These are phyloP conservation scores for Coemansia sp. DNA, from an alignment of 192 early-diverging fungal species.

Conservation along the genomic window DNA sequence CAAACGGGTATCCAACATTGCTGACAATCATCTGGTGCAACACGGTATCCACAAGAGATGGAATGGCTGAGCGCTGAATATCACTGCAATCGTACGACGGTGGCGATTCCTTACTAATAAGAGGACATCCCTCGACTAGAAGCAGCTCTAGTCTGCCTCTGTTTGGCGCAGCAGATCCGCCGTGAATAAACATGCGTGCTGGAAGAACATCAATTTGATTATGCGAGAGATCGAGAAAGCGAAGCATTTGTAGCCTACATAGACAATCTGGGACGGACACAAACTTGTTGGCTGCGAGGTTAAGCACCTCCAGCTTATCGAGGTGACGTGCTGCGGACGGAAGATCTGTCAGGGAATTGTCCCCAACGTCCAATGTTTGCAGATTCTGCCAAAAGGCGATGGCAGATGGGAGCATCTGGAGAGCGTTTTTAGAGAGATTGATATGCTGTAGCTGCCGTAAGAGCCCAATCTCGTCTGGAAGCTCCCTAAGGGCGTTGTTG, in stretches of 20 bases:
- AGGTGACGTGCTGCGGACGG: conserved; percentile 35
- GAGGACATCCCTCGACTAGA: conserved; percentile 32
- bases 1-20: conserved; percentile 15
- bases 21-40: conserved; percentile 27
- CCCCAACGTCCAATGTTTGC: conserved; percentile 11
- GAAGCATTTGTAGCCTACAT: conserved; percentile 16
- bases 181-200: conserved; percentile 33
- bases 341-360: conserved; percentile 17
- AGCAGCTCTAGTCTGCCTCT: conserved; percentile 8
- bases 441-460: conserved; percentile 28
- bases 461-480: conserved; percentile 43
- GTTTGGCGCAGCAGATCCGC: conserved; percentile 27
- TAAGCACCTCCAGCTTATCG: conserved; percentile 8
- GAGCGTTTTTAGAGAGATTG: conserved; percentile 29
- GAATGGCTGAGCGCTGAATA: not conserved
- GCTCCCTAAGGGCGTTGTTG: conserved; percentile 18
- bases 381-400: conserved; percentile 33
- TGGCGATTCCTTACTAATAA: conserved; percentile 12
- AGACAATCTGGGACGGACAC: conserved; percentile 20
- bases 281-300: conserved; percentile 20
- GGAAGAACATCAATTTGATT: conserved; percentile 33
- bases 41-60: conserved; percentile 33
- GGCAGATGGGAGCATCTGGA: conserved; percentile 23
- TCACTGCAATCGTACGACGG: not conserved
- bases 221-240: conserved; percentile 22